A percentile compares a stretch with the other conserved stretches of the same genome.
Evolutionary conservation across 2,329 filamentous ascomycete genomes (phyloP).

Genomic region (Ustulina deusta): DNA sequence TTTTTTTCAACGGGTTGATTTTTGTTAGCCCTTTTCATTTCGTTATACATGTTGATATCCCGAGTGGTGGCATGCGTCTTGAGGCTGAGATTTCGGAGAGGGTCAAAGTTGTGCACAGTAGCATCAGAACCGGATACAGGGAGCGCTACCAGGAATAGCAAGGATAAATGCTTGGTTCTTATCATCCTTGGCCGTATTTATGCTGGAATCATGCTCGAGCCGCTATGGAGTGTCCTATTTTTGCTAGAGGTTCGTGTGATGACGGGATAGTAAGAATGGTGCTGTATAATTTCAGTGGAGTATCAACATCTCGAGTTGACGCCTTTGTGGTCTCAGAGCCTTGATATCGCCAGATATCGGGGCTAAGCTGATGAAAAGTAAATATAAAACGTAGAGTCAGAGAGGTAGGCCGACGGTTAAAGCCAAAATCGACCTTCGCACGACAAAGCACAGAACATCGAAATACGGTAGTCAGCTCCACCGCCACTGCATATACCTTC

Average conservation of each 20-base stretch:
- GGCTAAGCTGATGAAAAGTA: slow-evolving; percentile 4
- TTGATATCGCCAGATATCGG: not conserved
- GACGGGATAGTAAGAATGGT: not conserved
- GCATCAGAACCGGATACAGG: not conserved
- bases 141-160: slow-evolving; percentile 24
- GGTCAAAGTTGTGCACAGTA: slow-evolving; percentile 4
- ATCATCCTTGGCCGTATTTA: slow-evolving; percentile 24
- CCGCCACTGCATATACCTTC: slow-evolving; percentile 5
- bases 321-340: not conserved
- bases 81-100: not conserved
- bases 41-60: not conserved
- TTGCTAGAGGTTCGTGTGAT: not conserved
- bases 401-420: slow-evolving; percentile 3
- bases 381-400: not conserved
- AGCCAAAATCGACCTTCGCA: not conserved
- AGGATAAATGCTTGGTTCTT: slow-evolving; percentile 9
- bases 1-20: not conserved
- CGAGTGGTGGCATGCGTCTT: not conserved
- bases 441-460: not conserved
- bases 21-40: not conserved
- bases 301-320: not conserved
- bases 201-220: slow-evolving; percentile 6
- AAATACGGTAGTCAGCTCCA: slow-evolving; percentile 9
- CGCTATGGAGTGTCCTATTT: slow-evolving; percentile 19
- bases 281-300: not conserved